phyloP scores from a whole-genome alignment of 495 filamentous ascomycete genomes.

The Lophiostoma macrostomum region DNA sequence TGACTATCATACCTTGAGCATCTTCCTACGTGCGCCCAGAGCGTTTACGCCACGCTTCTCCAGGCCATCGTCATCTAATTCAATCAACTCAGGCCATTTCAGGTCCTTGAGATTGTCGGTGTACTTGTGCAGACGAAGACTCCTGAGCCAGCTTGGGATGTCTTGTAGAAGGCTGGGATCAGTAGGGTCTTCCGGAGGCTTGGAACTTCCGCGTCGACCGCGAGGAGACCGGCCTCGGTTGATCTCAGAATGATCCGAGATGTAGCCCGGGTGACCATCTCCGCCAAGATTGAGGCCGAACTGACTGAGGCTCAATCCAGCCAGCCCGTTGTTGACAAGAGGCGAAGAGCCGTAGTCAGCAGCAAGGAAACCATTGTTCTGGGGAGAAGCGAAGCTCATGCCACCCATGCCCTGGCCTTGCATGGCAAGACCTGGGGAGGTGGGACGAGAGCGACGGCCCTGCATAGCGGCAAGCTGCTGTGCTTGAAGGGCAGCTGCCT shows the following conservation, averaged over 20 bases:
- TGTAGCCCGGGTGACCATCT: slow-evolving; percentile 74
- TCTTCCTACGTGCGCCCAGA: slow-evolving; percentile 90
- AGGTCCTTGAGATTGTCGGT: slow-evolving; percentile 97
- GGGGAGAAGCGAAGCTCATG: slow-evolving; percentile 80
- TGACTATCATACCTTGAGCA: slow-evolving; percentile 78
- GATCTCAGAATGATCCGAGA: slow-evolving; percentile 91
- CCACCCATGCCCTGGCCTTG: slow-evolving; percentile 61
- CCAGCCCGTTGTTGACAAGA: slow-evolving; percentile 71
- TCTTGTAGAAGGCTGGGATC: slow-evolving; percentile 89
- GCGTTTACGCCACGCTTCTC: slow-evolving; percentile 94
- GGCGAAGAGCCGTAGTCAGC: slow-evolving; percentile 77
- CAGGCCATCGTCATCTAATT: slow-evolving; percentile 88
- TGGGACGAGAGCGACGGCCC: slow-evolving; percentile 84
- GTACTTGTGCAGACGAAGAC: slow-evolving; percentile 94
- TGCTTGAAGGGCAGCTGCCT: slow-evolving; percentile 79
- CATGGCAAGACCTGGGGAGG: slow-evolving; percentile 84
- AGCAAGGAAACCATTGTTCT: slow-evolving; percentile 92
- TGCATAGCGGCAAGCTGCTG: slow-evolving; percentile 74
- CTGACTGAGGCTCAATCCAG: slow-evolving; percentile 68
- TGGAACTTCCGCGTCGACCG: slow-evolving; percentile 89
- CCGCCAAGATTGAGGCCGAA: slow-evolving; percentile 56
- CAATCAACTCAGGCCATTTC: slow-evolving; percentile 90
- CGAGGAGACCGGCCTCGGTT: slow-evolving; percentile 86
- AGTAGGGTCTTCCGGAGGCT: slow-evolving; percentile 96
- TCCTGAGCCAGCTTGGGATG: slow-evolving; percentile 93